These are phyloP conservation scores for Rhodotorula kratochvilovae DNA, from an alignment of 768 basidiomycete genomes.

Conservation along the genomic window DNA sequence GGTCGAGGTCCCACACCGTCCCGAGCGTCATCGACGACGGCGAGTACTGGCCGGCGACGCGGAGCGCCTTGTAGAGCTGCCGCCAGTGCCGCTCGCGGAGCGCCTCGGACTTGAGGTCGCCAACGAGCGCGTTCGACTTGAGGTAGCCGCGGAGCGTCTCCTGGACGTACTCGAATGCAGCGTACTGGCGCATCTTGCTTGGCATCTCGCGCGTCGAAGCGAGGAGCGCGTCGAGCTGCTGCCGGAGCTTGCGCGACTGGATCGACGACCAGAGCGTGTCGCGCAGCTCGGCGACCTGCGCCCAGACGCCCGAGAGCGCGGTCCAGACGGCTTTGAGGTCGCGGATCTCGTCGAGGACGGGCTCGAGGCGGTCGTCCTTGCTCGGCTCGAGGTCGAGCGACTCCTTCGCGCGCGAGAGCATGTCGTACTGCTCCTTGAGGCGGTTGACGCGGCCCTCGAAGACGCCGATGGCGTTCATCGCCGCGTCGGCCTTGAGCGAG, in stretches of 20 bases:
- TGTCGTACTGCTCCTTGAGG: conserved; percentile 89
- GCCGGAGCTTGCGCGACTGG: conserved; percentile 84
- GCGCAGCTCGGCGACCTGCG: conserved; percentile 77
- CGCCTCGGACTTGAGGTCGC: conserved; percentile 93
- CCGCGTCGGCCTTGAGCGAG: conserved; percentile 89
- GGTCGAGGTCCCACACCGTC: conserved; percentile 91
- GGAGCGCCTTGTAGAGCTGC: conserved; percentile 84
- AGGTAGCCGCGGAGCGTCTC: conserved; percentile 77
- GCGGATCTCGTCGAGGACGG: conserved; percentile 87
- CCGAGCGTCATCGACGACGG: conserved; percentile 88
- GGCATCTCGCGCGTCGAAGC: conserved; percentile 98
- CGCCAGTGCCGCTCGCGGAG: conserved; percentile 98
- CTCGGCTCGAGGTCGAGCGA: conserved; percentile 88
- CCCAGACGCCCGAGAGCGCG: conserved; percentile 94
- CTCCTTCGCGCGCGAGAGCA: conserved; percentile 92
- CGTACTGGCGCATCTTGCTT: conserved; percentile 96
- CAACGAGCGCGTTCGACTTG: conserved; percentile 83
- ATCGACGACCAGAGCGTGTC: conserved; percentile 88
- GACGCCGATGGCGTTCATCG: conserved; percentile 90
- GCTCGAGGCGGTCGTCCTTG: conserved; percentile 77
- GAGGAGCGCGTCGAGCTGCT: conserved; percentile 84
- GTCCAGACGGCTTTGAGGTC: conserved; percentile 99
- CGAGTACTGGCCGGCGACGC: conserved; percentile 68
- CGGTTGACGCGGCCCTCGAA: conserved; percentile 87
- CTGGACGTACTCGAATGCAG: conserved; percentile 96